Evolutionary conservation across 768 basidiomycete species (phyloP), one percentile per base, ranked within the genome.

Genomic region (Stropharia rugosoannulata): DNA sequence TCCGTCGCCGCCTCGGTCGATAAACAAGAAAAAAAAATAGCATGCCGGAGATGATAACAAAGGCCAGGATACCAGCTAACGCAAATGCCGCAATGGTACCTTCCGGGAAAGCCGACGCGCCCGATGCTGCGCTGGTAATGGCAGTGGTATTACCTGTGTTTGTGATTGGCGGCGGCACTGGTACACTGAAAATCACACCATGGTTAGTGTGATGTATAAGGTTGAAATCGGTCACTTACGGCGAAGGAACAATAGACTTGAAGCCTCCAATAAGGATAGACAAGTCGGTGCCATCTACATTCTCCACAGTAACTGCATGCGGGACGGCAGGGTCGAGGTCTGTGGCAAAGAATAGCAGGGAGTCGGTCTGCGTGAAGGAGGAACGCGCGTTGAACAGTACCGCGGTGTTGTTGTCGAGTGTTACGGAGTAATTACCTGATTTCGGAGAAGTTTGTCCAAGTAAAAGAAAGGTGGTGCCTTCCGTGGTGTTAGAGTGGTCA

Each of bases 61-160:
- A 73, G 25, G 78, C 75, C 8, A 90, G 70, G 16, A 83, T 66
- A 18, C 78, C 76, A 2, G 82, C 86, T 2, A 90, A 73, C 9
- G 77, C 78, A 29, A 88, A 72, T 0, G 87, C 89, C 16, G 87
- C 87, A 51, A 89, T 82, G 1, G 87, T 84, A 41, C 88, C 86
- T 57, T 71, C 71, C 1, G 80, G 56, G 16, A 76, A 69, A 50
- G 32, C 54, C 27, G 53, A 29, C 10, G 29, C 13, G 35, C 25
- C 19, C 18, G 12, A 54, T 25, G 37, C 13, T 61, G 55, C 5
- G 60, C 38, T 42, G 65, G 27, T 16, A 18, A 32, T 36, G 4
- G 42, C 11, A 11, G 51, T 16, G 10, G 50, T 8, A 16, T 38
- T 49, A 49, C 50, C 15, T n/a, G 63, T 57, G 40, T 68, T 50